Base-by-base conservation (phyloP, 1,139 yeast species). In the Taphrina deformans region DNA sequence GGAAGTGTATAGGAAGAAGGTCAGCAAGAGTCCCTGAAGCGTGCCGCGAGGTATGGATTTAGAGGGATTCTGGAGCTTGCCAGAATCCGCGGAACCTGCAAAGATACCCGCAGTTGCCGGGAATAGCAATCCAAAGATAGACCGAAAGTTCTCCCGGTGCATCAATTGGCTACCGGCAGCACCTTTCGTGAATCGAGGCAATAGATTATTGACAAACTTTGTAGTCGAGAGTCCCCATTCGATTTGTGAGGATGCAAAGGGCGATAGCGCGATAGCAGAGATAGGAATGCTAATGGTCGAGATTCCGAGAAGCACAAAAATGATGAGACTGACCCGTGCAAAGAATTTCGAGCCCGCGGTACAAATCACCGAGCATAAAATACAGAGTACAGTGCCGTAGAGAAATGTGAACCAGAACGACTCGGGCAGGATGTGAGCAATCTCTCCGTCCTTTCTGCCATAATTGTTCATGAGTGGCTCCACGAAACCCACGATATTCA, bases 71-170 rank as follows among this genome's bases (percentile, higher is more conserved):
- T 83, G 79, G 68, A 93, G 79, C 71, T 91, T 97, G n/a, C 99
- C 98, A 55, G 97, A 90, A 98, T 93, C 93, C 16, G 96, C 88
- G 0, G 98, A 97, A n/a, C 99, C 99, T 0, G 99, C 98, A 75
- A 92, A 88, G 50, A 93, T 92, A 67, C 99, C 99, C 1, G 98
- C 96, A 0, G 98, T 92, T 0, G 99, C 97, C 14, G 99, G 98
- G 78, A 93, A 93, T 75, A 93, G 89, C 62, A 93, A 89, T 1
- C 98, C 98, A 81, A 93, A 93, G 70, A 93, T 77, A 73, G 89
- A 88, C 66, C 86, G 83, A 72, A 92, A 90, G 1, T 86, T 89
- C 75, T 92, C 97, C 23, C 80, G 83, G 45, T 86, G 85, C 10
- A 96, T 88, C 18, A 48, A 12, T 35, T 59, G 56, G 26, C 56